Base-by-base conservation (phyloP, 257 asterid species). In the Nicotiana sylvestris region DNA sequence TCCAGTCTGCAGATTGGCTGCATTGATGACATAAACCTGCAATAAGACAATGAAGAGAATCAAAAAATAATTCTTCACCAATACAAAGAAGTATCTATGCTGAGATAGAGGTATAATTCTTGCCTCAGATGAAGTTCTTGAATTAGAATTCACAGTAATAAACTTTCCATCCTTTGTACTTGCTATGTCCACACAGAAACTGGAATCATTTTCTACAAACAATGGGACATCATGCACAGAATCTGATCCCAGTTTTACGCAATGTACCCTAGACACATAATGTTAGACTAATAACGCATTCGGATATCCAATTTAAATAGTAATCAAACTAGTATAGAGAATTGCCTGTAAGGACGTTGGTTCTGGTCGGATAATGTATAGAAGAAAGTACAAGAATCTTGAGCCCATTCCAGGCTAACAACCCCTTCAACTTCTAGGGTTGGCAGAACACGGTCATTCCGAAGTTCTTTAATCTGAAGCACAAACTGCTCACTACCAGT, bases 81-180 rank as follows among this genome's bases (percentile, higher is more conserved):
- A 81, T 76, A 65, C 29, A 61, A 82, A 58, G 43, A 81, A 67
- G 61, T 49, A 21, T 66, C 18, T 32, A 39, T 77, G 78, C 88
- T 78, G 30, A 82, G 91, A 85, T 82, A 86, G 62, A 86, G 85
- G 83, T 86, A 90, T 32, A 43, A 84, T 86, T 95, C 91, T 93
- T 92, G 46, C 99, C 99, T 96, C 99, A 80, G 99, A 96, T 90
- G 99, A 94, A 88, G 97, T 90, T 91, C 99, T 92, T 77, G 99
- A 96, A 88, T 92, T 96, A 82, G 99, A 96, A 87, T 96, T 96
- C 93, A 96, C 95, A 85, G 98, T 96, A 60, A 96, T 86, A 88
- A 92, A 96, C 89, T 96, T 92, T 81, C 97, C 92, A 84, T 96
- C 98, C 89, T 94, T 96, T 76, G 99, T 93, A 87, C 97, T 94